These are phyloP conservation scores for Pseudopyrenochaeta lycopersici DNA, from an alignment of 2,329 filamentous ascomycete genomes.

Conservation along the genomic window DNA sequence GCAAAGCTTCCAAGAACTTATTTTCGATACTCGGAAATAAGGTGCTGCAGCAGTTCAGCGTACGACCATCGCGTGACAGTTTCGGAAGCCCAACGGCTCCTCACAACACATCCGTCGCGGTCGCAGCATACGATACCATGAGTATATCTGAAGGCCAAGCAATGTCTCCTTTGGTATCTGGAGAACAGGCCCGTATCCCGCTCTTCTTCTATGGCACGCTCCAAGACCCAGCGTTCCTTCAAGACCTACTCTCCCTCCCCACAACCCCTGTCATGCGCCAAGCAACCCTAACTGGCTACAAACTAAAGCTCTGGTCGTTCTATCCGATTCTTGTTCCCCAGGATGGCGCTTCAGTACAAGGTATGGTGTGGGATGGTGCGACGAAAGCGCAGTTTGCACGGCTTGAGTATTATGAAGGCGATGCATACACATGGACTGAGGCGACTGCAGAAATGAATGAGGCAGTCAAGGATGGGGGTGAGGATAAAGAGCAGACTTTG, in stretches of 20 bases:
- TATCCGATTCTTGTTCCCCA: not conserved
- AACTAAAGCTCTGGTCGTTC: not conserved
- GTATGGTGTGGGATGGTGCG: not conserved
- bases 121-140: too few relatives aligned
- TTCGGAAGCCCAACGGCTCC: too few relatives aligned
- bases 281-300: not conserved
- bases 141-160: too few relatives aligned
- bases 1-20: too few relatives aligned
- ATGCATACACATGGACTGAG: not conserved
- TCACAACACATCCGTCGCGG: too few relatives aligned
- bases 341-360: not conserved
- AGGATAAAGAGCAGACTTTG: too few relatives aligned
- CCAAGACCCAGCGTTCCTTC: not conserved
- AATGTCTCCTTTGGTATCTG: too few relatives aligned
- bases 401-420: not conserved
- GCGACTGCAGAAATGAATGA: not conserved
- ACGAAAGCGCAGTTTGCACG: not conserved
- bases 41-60: too few relatives aligned
- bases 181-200: not conserved
- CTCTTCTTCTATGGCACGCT: conserved; percentile 2
- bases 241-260: not conserved
- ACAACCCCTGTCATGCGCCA: not conserved
- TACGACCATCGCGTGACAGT: too few relatives aligned
- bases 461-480: not conserved
- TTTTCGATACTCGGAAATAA: too few relatives aligned